Evolutionary conservation across 2,329 filamentous ascomycete genomes (phyloP), one percentile per base, ranked within the genome.

Genomic region (Colletotrichum sojae): DNA sequence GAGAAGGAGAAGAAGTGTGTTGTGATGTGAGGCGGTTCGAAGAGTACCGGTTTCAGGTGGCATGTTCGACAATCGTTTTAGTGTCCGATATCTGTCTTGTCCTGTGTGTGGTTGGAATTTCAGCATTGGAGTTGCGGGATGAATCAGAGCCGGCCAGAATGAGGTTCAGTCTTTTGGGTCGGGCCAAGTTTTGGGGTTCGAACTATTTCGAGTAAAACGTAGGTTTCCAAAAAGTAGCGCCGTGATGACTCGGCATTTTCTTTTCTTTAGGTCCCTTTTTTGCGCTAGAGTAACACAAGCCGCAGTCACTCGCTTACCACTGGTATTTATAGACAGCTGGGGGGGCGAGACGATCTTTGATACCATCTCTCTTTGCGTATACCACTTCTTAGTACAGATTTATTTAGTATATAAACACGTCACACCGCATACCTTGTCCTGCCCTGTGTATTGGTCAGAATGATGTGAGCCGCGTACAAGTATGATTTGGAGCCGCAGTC

Each of bases 1-100:
- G 80, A 83, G 15, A 84, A 80, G 75, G 81, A 83, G 16, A 84
- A 79, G 75, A 88, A 85, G 73, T 89, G 87, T 73, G 71, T 79
- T 22, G 77, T 89, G 56, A 89, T 89, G 87, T 89, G 76, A 82
- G 49, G 51, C 1, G 39, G 12, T 22, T 6, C 3, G 2, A 13
- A 36, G 15, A 43, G 27, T 9, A 13, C 2, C 6, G 18, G 36
- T 8, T n/a, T 27, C 13, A 2, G n/a, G 36, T 43, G 27, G 25
- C 22, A 57, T 4, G n/a, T 43, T 48, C 15, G 5, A 43, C 13
- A 27, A 12, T 46, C 20, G 45, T 25, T 39, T 27, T 43, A 63
- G n/a, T 27, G 13, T 18, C 12, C 10, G 2, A 5, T 22, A 57
- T 25, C 4, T 48, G 12, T 18, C 45, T 16, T 13, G 15, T 40